Evolutionary conservation across 345 rosid species (phyloP), one percentile per base, ranked within the genome.

Genomic region (Moricandia moricandioides): DNA sequence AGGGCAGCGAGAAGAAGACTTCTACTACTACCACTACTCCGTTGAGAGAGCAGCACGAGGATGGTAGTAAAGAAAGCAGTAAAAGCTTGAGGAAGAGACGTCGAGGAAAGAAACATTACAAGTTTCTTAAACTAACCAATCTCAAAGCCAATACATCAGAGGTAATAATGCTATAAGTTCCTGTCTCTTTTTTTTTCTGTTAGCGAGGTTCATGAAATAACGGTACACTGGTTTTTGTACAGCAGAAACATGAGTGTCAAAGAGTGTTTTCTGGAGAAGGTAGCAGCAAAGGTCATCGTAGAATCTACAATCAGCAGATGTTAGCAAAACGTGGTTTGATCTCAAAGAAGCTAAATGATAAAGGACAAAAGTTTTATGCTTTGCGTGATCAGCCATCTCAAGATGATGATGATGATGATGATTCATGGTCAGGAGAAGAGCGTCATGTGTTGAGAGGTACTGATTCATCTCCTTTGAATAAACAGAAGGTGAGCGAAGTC

Each of bases 291-390:
- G 68, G 83, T 87, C 85, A 80, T 73, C 84, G 83, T 71, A 87
- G 90, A 79, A 82, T 83, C 62, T 84, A 83, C 59, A 83, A 83
- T 71, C 87, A 81, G 58, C 83, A 96, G 88, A 81, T 82, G 67
- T 73, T 88, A 76, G 83, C 96, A 3, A 89, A 90, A 83, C 84
- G 83, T 82, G 79, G 85, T 24, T 76, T 84, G 77, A 64, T 83
- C 17, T 43, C 84, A 8, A 92, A 85, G 84, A 89, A 86, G 85
- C 59, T 73, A 13, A 67, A 68, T 54, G 82, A 76, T 72, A 64
- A 69, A 57, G 76, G 52, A 56, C 73, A 86, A 72, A 77, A 83
- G 37, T 74, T 83, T 81, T 87, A 82, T 84, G 69, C 81, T 75
- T 69, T 84, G 62, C 71, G 26, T 59, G 82, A 87, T 75, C 77